phyloP scores from a whole-genome alignment of 73 alveolate species.

The Paramecium sonneborni region DNA sequence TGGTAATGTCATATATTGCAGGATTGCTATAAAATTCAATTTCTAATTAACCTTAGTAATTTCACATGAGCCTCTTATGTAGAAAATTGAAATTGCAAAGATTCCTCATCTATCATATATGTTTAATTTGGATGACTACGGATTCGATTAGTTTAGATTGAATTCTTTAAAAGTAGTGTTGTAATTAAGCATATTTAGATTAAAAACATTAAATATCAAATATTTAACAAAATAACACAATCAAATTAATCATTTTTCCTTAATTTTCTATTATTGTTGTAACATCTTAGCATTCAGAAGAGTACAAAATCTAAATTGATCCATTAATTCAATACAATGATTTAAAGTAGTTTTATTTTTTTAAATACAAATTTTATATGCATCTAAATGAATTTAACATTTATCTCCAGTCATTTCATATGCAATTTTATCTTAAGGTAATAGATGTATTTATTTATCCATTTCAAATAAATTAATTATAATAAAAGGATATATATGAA shows the following conservation, averaged over 20 bases:
- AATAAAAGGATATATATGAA: no score
- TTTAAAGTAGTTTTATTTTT: not conserved
- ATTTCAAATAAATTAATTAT: not conserved
- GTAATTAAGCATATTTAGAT: not conserved
- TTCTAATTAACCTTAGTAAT: not conserved
- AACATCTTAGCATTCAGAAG: not conserved
- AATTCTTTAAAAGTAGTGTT: not conserved
- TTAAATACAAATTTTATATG: not conserved
- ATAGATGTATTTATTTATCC: not conserved
- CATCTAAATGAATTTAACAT: not conserved
- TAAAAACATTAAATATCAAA: not conserved
- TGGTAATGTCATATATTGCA: not conserved
- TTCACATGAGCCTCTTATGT: not conserved
- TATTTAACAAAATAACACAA: not conserved
- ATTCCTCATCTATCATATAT: not conserved
- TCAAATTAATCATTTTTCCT: not conserved
- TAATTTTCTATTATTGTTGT: not conserved
- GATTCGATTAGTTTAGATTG: not conserved
- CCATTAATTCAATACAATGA: not conserved
- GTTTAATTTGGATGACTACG: not conserved
- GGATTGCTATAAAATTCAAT: not conserved
- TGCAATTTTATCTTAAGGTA: not conserved
- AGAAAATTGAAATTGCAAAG: not conserved
- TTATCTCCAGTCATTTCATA: not conserved
- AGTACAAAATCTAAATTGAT: not conserved